phyloP scores from a whole-genome alignment of 2,329 filamentous ascomycete species.

The Cladosporium cucumerinum region DNA sequence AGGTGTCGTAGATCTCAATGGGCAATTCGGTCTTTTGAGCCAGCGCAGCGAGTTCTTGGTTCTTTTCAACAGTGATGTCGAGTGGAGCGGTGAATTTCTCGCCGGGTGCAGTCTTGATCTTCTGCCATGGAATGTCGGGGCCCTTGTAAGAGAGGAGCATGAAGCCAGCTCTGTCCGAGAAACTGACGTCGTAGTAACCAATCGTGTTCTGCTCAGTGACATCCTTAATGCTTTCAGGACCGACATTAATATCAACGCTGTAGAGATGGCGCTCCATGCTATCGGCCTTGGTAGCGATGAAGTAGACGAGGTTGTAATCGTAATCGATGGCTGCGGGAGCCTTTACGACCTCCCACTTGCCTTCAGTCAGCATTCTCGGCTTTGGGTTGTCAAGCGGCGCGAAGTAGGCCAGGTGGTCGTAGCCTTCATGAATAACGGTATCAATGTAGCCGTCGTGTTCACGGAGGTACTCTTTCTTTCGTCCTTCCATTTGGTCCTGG shows the following conservation, averaged over 20 bases:
- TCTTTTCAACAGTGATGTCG: slow-evolving; percentile 73
- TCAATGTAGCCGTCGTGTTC: slow-evolving; percentile 88
- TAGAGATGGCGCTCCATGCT: slow-evolving; percentile 91
- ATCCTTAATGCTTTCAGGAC: slow-evolving; percentile 57
- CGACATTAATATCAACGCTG: slow-evolving; percentile 79
- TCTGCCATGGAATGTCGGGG: slow-evolving; percentile 85
- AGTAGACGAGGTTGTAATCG: slow-evolving; percentile 84
- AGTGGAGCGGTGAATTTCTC: slow-evolving; percentile 57
- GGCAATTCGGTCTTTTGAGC: slow-evolving; percentile 78
- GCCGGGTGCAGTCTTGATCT: slow-evolving; percentile 78
- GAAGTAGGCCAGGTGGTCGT: slow-evolving; percentile 92
- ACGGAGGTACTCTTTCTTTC: slow-evolving; percentile 36
- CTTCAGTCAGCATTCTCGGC: slow-evolving; percentile 83
- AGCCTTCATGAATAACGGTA: slow-evolving; percentile 78
- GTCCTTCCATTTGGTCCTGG: slow-evolving; percentile 71
- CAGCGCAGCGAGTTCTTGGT: slow-evolving; percentile 64
- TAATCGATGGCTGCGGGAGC: slow-evolving; percentile 83
- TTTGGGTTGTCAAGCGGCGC: slow-evolving; percentile 76
- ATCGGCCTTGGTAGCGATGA: slow-evolving; percentile 78
- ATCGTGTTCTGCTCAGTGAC: slow-evolving; percentile 71
- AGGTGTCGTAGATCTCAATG: slow-evolving; percentile 73
- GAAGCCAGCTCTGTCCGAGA: slow-evolving; percentile 78
- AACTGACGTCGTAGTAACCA: slow-evolving; percentile 78
- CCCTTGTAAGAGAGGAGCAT: slow-evolving; percentile 81
- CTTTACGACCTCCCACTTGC: slow-evolving; percentile 86